A percentile compares a stretch with the other conserved stretches of the same genome.
These are phyloP conservation scores for Globisporangium apiculatum DNA, from an alignment of 352 stramenopile genomes.

Conservation along the genomic window DNA sequence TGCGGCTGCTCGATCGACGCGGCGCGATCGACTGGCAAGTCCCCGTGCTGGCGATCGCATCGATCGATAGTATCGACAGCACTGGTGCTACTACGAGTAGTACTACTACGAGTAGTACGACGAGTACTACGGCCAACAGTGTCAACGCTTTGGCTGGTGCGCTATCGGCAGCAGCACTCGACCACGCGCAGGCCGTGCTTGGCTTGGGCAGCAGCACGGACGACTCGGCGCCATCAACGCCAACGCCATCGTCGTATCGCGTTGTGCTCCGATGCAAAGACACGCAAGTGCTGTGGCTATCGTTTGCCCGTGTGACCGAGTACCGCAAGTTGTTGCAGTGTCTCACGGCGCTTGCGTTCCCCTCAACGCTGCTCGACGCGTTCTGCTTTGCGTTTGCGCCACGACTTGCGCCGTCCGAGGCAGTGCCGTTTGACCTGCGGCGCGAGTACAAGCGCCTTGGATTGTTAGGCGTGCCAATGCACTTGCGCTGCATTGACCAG, in stretches of 20 bases:
- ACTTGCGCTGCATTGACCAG: conserved; percentile 75
- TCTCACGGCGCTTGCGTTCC: conserved; percentile 66
- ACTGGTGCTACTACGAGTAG: conserved; percentile 1
- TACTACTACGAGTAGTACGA: background rate
- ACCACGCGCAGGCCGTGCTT: conserved; percentile 55
- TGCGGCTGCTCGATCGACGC: conserved; percentile 26
- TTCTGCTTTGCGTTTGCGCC: conserved; percentile 81
- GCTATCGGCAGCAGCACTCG: conserved; percentile 22
- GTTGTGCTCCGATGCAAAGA: conserved; percentile 81
- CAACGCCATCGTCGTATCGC: conserved; percentile 35
- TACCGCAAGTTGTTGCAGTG: conserved; percentile 78
- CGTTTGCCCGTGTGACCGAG: conserved; percentile 61
- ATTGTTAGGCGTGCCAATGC: conserved; percentile 51
- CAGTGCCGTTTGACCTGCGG: conserved; percentile 73
- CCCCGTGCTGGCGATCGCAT: conserved; percentile 66
- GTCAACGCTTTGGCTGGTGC: background rate
- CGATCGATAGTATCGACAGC: conserved; percentile 52
- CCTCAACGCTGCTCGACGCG: conserved; percentile 58
- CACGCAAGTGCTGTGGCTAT: conserved; percentile 54
- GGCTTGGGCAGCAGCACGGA: conserved; percentile 19
- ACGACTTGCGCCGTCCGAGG: conserved; percentile 61
- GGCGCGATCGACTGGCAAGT: conserved; percentile 69
- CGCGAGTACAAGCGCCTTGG: conserved; percentile 77
- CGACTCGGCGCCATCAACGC: background rate
- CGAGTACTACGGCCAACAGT: background rate